phyloP scores from a whole-genome alignment of 257 asterid genomes.

The Prunella vulgaris region DNA sequence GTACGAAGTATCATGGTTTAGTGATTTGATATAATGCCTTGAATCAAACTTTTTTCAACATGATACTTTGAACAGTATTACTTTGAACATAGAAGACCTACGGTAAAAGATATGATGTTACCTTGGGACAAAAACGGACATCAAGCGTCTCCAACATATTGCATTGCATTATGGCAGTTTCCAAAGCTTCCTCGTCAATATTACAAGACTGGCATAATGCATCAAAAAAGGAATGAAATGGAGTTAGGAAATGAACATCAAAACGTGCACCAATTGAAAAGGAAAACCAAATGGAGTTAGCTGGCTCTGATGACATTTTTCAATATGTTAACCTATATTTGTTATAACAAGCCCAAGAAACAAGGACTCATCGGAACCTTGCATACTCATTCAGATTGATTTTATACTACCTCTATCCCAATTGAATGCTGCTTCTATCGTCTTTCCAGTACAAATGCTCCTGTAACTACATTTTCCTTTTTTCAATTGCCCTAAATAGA shows the following conservation, averaged over 20 bases:
- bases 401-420: too few species aligned
- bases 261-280: neutral
- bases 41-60: too few species aligned
- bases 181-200: slow-evolving; percentile 77
- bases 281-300: too few species aligned
- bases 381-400: neutral
- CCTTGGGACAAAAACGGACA: slow-evolving; percentile 95
- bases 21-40: too few species aligned
- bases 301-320: neutral
- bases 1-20: too few species aligned
- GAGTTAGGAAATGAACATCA: neutral
- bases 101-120: slow-evolving; percentile 2
- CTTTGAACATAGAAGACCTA: neutral
- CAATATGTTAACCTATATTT: neutral
- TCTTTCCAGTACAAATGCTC: neutral
- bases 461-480: neutral
- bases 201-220: slow-evolving; percentile 64
- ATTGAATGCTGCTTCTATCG: neutral
- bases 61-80: neutral
- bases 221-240: neutral
- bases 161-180: slow-evolving; percentile 68
- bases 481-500: neutral
- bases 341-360: neutral
- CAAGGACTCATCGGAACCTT: neutral
- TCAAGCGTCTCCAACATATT: slow-evolving; percentile 90